These are phyloP conservation scores for Candida caryicola DNA, from an alignment of 805 yeast species.

Conservation along the genomic window DNA sequence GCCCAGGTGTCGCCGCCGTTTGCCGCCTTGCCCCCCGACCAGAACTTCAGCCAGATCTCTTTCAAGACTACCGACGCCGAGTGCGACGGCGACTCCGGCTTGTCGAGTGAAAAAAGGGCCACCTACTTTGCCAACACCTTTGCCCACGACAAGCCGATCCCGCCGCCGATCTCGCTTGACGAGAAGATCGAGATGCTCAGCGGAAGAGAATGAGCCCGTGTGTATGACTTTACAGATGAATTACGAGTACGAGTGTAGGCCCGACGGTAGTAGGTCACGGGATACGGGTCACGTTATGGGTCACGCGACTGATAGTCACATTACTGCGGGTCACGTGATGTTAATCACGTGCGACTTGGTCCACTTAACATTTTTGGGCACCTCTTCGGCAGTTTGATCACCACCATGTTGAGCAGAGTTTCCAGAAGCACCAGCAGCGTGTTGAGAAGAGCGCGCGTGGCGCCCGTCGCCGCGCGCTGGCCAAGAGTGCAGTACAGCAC, in stretches of 20 bases:
- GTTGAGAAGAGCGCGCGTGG: not conserved
- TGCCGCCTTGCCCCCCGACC: conserved; percentile 4
- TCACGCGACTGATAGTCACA: too few relatives aligned
- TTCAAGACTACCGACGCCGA: conserved; percentile 29
- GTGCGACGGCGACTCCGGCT: conserved; percentile 22
- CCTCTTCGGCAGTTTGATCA: not conserved
- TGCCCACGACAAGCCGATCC: conserved; percentile 4
- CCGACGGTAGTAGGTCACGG: too few relatives aligned
- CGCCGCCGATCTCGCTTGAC: conserved; percentile 42
- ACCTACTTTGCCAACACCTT: conserved; percentile 11
- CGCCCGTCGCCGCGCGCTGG: not conserved
- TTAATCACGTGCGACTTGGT: too few relatives aligned
- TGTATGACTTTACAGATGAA: not conserved
- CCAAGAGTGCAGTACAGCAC: conserved; percentile 2
- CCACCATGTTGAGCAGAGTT: conserved; percentile 8
- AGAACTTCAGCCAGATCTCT: conserved; percentile 12
- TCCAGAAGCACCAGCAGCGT: conserved; percentile 3
- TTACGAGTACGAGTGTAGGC: conserved; percentile 2
- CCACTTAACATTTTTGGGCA: too few relatives aligned
- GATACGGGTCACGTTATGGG: too few relatives aligned
- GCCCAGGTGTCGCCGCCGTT: not conserved
- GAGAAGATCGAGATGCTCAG: conserved; percentile 45
- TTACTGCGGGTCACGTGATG: too few relatives aligned
- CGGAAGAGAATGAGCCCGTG: not conserved
- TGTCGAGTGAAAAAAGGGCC: conserved; percentile 14